Evolutionary conservation across 2,329 filamentous ascomycete genomes (phyloP), one percentile per base, ranked within the genome.

Genomic region (Ascochyta fabae): DNA sequence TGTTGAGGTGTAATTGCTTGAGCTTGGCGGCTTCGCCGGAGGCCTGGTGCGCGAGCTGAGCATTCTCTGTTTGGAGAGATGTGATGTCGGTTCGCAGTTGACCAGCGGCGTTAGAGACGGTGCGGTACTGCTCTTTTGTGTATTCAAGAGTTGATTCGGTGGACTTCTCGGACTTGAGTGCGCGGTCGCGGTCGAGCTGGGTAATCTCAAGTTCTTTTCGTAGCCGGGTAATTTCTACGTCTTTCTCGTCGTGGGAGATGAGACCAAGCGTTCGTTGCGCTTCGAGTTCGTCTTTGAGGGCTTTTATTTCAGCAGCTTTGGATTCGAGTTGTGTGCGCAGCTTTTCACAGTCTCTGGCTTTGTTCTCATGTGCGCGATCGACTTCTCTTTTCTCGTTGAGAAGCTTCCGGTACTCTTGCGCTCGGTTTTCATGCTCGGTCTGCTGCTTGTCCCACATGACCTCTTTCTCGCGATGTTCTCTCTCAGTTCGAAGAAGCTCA

Each of bases 81-180:
- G 56, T 38, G 34, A 64, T 52, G 9, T 52, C 53, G 13, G 58
- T 26, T 26, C 49, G 45, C 2, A 61, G 39, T 12, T 61, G 47
- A 0, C 53, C 38, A 12, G 65, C 68, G 0, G 48, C 31, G 2
- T 61, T 58, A 33, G 62, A 53, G 6, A 64, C 64, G 6, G 46
- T 47, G 27, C 62, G 87, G 64, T 89, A 90, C 9, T 81, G 77
- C 4, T 79, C 78, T 48, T 84, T 81, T 12, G 80, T 76, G 64
- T 86, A 90, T 1, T 86, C 83, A 24, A 81, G 75, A 4, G 86
- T 83, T 13, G 69, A 58, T 12, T 77, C 69, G 7, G 69, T 62
- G 34, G 67, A 67, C 9, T 70, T 61, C 6, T 65, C 69, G 4
- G 67, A 68, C 36, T 73, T 74, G 6, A 77, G 62, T 3, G 69